These are phyloP conservation scores for Helminthosporium solani DNA, from an alignment of 2,329 filamentous ascomycete species.

Conservation along the genomic window DNA sequence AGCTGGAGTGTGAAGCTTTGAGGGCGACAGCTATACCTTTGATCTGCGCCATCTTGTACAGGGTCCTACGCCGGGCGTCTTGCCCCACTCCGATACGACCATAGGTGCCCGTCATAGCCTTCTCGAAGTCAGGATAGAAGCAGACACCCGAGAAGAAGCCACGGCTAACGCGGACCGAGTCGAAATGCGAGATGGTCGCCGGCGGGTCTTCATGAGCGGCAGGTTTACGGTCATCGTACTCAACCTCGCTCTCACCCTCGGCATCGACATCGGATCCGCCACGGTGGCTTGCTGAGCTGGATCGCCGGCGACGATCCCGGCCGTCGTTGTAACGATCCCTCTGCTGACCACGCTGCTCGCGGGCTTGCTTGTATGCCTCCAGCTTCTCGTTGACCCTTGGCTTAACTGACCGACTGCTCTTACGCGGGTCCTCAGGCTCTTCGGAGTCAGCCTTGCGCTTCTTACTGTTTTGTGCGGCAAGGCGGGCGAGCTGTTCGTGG, in stretches of 20 bases:
- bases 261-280: conserved; percentile 59
- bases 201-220: conserved; percentile 64
- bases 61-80: conserved; percentile 70
- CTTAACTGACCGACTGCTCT: conserved; percentile 56
- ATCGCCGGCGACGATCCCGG: conserved; percentile 49
- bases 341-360: conserved; percentile 60
- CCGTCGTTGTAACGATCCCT: conserved; percentile 45
- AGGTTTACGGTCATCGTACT: conserved; percentile 64
- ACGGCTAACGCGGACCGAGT: conserved; percentile 79
- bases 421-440: conserved; percentile 76
- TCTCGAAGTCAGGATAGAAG: conserved; percentile 88
- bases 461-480: conserved; percentile 65
- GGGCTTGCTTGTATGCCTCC: conserved; percentile 60
- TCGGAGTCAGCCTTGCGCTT: conserved; percentile 77
- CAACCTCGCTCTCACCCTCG: conserved; percentile 73
- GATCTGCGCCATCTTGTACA: conserved; percentile 86
- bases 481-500: conserved; percentile 75
- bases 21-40: conserved; percentile 61
- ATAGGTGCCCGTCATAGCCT: conserved; percentile 79
- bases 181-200: conserved; percentile 75
- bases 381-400: conserved; percentile 69
- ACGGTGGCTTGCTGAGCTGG: conserved; percentile 42
- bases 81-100: conserved; percentile 80
- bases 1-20: conserved; percentile 14
- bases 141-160: conserved; percentile 87